Evolutionary conservation across 2,329 filamentous ascomycete genomes (phyloP).

Genomic region (Zymoseptoria pseudotritici): DNA sequence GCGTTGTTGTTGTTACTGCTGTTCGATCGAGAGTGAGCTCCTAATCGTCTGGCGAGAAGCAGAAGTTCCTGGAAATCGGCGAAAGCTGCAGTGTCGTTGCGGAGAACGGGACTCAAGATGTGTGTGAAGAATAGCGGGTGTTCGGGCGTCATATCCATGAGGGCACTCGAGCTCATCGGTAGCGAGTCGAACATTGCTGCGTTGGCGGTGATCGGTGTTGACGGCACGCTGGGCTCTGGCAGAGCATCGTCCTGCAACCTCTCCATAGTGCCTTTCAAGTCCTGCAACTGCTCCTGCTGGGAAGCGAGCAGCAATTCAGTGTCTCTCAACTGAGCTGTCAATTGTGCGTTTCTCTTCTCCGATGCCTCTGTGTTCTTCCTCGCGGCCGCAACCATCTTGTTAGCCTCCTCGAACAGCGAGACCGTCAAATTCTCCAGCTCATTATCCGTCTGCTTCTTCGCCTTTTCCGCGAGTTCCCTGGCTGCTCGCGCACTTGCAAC

Average conservation of each 20-base stretch:
- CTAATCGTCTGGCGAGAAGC: constrained; percentile 48
- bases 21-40: constrained; percentile 58
- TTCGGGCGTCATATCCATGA: constrained; percentile 51
- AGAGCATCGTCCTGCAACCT: constrained; percentile 71
- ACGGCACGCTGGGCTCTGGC: constrained; percentile 63
- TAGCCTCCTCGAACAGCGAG: constrained; percentile 95
- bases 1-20: constrained; percentile 30
- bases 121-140: constrained; percentile 70
- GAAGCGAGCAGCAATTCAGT: constrained; percentile 78
- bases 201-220: constrained; percentile 62
- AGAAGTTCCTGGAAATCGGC: constrained; percentile 79
- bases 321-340: constrained; percentile 77
- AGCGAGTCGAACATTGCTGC: constrained; percentile 56
- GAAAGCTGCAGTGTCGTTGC: constrained; percentile 72
- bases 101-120: constrained; percentile 72
- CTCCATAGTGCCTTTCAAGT: constrained; percentile 90
- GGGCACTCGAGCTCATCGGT: constrained; percentile 44
- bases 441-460: constrained; percentile 83
- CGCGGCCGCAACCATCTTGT: constrained; percentile 91
- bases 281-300: constrained; percentile 84
- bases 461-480: constrained; percentile 42
- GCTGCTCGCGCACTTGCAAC: constrained; percentile 36
- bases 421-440: constrained; percentile 87
- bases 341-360: constrained; percentile 72
- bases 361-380: constrained; percentile 77